phyloP scores from a whole-genome alignment of 2,329 filamentous ascomycete genomes.

The Sphaceloma murrayae region DNA sequence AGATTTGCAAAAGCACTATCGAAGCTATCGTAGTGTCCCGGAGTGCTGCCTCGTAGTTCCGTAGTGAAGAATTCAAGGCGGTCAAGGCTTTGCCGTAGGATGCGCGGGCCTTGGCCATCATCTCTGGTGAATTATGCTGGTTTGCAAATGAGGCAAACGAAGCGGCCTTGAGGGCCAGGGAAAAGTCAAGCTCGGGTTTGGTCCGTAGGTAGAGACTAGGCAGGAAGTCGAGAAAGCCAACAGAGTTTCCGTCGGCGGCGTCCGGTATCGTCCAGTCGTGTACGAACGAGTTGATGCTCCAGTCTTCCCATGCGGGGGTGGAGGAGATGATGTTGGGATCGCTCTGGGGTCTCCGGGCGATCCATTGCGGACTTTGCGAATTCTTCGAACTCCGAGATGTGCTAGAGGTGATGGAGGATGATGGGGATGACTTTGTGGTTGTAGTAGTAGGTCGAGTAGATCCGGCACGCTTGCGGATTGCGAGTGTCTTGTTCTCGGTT shows the following conservation, averaged over 20 bases:
- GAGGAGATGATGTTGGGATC: constrained; percentile 6
- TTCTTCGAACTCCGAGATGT: neutral
- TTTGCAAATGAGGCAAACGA: constrained; percentile 13
- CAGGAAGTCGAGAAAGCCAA: constrained; percentile 14
- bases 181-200: constrained; percentile 11
- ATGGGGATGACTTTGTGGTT: constrained; percentile 3
- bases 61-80: constrained; percentile 9
- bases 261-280: constrained; percentile 15
- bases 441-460: neutral
- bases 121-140: constrained; percentile 15
- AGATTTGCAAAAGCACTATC: constrained; percentile 13
- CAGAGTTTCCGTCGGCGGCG: neutral
- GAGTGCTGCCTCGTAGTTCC: constrained; percentile 5
- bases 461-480: constrained; percentile 1
- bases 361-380: constrained; percentile 5
- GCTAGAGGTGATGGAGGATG: constrained; percentile 3
- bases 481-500: constrained; percentile 12
- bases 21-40: constrained; percentile 14
- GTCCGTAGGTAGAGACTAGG: constrained; percentile 6
- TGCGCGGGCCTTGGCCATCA: constrained; percentile 14
- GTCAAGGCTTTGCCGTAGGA: constrained; percentile 11
- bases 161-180: constrained; percentile 9
- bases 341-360: constrained; percentile 8
- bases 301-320: constrained; percentile 16
- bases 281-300: constrained; percentile 14